Evolutionary conservation across 2,329 filamentous ascomycete genomes (phyloP).

Genomic region (Ophiocordyceps camponoti-saundersi): DNA sequence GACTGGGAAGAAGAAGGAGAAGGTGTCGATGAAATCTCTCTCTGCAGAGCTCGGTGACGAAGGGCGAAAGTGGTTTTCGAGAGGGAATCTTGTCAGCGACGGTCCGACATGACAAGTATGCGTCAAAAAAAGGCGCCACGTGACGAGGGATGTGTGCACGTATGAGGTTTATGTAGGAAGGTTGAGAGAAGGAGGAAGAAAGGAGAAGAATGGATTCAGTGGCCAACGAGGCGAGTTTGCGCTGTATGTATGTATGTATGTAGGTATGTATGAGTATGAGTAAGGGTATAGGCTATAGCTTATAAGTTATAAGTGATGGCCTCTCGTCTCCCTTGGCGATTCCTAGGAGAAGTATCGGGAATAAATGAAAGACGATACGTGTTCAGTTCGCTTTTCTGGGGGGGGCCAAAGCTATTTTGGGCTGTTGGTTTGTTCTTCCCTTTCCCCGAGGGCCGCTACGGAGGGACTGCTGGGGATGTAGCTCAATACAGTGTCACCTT

Average conservation of each 20-base stretch:
- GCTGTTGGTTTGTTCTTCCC: neutral
- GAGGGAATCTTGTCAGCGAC: slow-evolving; percentile 6
- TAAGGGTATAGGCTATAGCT: no score
- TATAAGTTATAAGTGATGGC: neutral
- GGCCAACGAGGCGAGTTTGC: neutral
- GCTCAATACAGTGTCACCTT: neutral
- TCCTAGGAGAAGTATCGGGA: neutral
- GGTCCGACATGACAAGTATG: slow-evolving; percentile 13
- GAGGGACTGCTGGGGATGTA: neutral
- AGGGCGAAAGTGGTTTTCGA: slow-evolving; percentile 3
- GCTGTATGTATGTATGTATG: no score
- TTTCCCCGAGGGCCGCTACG: neutral
- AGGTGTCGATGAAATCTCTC: neutral
- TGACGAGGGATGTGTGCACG: slow-evolving; percentile 6
- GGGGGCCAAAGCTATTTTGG: neutral
- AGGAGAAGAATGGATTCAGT: neutral
- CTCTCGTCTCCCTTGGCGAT: neutral
- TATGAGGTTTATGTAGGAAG: slow-evolving; percentile 2
- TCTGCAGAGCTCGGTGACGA: slow-evolving; percentile 1
- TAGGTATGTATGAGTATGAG: no score
- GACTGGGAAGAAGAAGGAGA: neutral
- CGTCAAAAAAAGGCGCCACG: slow-evolving; percentile 14
- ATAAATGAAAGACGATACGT: neutral
- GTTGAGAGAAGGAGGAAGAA: neutral
- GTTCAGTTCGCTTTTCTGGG: neutral